Evolutionary conservation across 805 yeast genomes (phyloP), one percentile per base, ranked within the genome.

Genomic region (Ogataea saltuana): DNA sequence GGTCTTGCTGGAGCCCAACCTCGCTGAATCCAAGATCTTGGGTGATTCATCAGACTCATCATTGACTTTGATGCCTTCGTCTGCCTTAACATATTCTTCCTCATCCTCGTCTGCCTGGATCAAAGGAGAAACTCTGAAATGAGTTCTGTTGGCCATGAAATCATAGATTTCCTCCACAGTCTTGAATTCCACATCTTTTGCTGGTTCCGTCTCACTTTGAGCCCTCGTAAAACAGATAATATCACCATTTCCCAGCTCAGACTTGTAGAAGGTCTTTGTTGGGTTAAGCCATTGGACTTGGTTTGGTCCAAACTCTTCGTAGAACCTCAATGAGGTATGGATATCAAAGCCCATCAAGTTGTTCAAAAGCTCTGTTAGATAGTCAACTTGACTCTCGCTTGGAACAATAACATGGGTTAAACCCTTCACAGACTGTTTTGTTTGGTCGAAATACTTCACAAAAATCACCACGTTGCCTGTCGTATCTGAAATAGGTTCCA

Each of bases 201-300:
- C 15, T 1, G 44, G 23, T 4, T 25, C 39, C 4, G 41, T 16
- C 12, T 50, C 49, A 9, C 42, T 41, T 3, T 46, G 44, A 4
- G 56, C 51, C 19, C 56, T 53, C 6, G 62, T 52, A 41, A 62
- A 54, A 35, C 69, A 64, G 20, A 86, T 58, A 12, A 86, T 83
- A 57, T 86, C 95, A 54, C 95, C 95, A 44, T 73, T 76, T 5
- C 72, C 69, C 15, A 85, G 58, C 51, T 86, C 93, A 28, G 74
- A 66, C 45, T 76, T 74, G 50, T 74, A 76, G 55, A 78, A 77
- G 1, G 80, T 68, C 25, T 54, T 53, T n/a, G 51, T 45, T 7
- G 59, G 55, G 33, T 64, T 72, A 30, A 82, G 46, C 10, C 56
- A 55, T 18, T 79, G 80, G 28, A 83, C 70, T 26, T 74, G 71